Evolutionary conservation across 257 asterid genomes (phyloP).

Genomic region (Solanum raphanifolium): DNA sequence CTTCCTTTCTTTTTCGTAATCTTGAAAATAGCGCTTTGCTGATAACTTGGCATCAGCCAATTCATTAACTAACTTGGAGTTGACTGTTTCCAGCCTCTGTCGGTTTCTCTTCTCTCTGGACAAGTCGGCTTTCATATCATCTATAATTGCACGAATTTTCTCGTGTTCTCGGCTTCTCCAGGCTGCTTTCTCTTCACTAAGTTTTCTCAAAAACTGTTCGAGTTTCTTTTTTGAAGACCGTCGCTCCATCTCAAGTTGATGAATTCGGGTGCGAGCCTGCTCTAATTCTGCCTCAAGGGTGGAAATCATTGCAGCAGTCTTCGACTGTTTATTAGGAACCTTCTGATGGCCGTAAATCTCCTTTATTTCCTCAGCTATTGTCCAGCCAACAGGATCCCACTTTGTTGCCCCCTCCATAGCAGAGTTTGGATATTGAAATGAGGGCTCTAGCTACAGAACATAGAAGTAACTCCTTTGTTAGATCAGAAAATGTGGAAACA

Average conservation of each 20-base stretch:
- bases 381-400: constrained; percentile 51
- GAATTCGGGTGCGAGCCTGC: constrained; percentile 41
- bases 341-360: constrained; percentile 20
- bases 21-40: constrained; percentile 45
- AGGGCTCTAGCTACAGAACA: constrained; percentile 30
- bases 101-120: constrained; percentile 45
- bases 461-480: neutral
- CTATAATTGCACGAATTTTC: constrained; percentile 46
- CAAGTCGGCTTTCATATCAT: constrained; percentile 43
- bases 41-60: constrained; percentile 47
- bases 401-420: constrained; percentile 65
- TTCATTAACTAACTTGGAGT: constrained; percentile 50
- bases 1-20: constrained; percentile 51
- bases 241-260: constrained; percentile 47
- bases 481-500: neutral
- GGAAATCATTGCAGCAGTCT: constrained; percentile 29
- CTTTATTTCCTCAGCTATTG: constrained; percentile 19
- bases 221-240: constrained; percentile 51
- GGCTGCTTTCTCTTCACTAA: constrained; percentile 50
- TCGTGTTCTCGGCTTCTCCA: constrained; percentile 64
- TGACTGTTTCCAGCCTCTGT: constrained; percentile 45
- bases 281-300: constrained; percentile 45
- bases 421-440: constrained; percentile 25
- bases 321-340: constrained; percentile 13
- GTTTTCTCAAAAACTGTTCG: constrained; percentile 54